Conservation (phyloP, 169 alveolate genomes). For the Ichthyophthirius multifiliis region DNA sequence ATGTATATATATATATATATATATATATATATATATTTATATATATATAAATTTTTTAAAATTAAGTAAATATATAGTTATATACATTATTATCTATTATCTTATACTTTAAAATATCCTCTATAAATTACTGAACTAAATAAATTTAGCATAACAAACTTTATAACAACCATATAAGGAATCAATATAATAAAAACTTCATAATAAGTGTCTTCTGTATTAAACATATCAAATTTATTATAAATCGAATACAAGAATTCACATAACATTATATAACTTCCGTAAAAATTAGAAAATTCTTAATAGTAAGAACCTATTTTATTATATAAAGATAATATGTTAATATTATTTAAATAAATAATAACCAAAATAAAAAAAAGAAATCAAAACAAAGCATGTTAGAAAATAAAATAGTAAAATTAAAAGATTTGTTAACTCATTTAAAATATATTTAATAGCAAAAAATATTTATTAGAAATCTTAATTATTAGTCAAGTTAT, state of each 20-base stretch:
- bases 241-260: neutral
- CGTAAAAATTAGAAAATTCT: neutral
- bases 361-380: neutral
- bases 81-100: neutral
- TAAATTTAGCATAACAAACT: neutral
- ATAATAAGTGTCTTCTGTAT: neutral
- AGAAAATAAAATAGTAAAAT: neutral
- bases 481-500: neutral
- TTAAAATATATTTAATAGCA: neutral
- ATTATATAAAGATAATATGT: neutral
- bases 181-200: slow-evolving; percentile 1
- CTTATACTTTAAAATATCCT: neutral
- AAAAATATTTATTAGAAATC: neutral
- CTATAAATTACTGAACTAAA: neutral
- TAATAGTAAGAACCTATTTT: neutral
- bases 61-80: neutral
- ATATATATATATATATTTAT: too few species aligned
- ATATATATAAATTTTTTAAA: neutral
- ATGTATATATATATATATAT: too few species aligned
- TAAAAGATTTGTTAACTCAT: neutral
- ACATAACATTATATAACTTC: neutral
- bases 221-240: neutral
- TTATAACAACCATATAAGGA: neutral
- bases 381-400: neutral
- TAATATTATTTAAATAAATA: neutral